Percentiles rank a stretch among this genome's conserved stretches.
phyloP scores from a whole-genome alignment of 1,139 yeast genomes.

The Zygosaccharomyces sapae region DNA sequence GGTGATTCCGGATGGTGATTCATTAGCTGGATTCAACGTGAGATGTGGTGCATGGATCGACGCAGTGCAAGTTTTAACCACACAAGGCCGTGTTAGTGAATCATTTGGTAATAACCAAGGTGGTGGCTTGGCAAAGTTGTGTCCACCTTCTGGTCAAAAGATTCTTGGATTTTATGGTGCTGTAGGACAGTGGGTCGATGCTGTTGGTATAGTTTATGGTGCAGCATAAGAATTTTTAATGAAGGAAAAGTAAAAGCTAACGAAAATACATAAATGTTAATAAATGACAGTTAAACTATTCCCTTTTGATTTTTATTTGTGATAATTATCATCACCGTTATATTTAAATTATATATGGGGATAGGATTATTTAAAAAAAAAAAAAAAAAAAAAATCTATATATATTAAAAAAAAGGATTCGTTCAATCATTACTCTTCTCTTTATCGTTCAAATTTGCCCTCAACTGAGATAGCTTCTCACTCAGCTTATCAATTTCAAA shows the following conservation, averaged over 20 bases:
- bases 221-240: conserved; percentile 6
- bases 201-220: conserved; percentile 51
- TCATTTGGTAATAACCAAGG: conserved; percentile 63
- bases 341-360: neutral
- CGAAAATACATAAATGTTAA: neutral
- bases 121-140: conserved; percentile 58
- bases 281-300: neutral
- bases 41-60: conserved; percentile 89
- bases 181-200: conserved; percentile 64
- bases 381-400: neutral
- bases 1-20: conserved; percentile 52
- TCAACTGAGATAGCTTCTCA: conserved; percentile 28
- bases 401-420: neutral
- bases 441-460: conserved; percentile 11
- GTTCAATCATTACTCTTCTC: conserved; percentile 8
- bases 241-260: neutral
- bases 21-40: conserved; percentile 54
- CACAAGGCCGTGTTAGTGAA: conserved; percentile 49
- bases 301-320: no score
- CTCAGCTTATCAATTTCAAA: conserved; percentile 35
- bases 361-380: neutral
- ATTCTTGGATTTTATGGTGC: conserved; percentile 69
- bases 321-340: no score
- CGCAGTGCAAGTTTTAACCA: conserved; percentile 65
- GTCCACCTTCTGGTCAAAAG: conserved; percentile 54